Evolutionary conservation across 345 rosid genomes (phyloP).

Genomic region (Clarkia xantiana): DNA sequence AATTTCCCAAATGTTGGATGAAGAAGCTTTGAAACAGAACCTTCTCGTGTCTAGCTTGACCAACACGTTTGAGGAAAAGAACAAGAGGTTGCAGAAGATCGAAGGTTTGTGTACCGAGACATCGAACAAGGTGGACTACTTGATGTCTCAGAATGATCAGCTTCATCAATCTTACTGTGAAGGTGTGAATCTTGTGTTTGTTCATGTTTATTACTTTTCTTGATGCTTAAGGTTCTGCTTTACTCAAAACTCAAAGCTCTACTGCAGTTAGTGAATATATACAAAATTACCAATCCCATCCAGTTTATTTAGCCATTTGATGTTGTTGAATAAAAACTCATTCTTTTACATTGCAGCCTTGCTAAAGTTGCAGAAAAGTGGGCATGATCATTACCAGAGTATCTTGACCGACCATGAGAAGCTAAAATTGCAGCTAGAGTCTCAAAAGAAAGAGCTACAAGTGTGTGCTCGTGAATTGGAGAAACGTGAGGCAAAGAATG

Average conservation of each 20-base stretch:
- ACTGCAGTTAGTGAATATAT: too few species aligned
- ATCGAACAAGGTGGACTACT: constrained; percentile 21
- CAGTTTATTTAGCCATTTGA: too few species aligned
- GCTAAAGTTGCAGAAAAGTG: neutral
- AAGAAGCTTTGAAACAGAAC: constrained; percentile 75
- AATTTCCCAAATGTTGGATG: constrained; percentile 60
- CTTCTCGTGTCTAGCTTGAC: constrained; percentile 50
- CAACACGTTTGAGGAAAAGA: constrained; percentile 35
- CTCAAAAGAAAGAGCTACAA: too few species aligned
- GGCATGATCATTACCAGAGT: neutral
- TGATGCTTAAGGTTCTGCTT: too few species aligned
- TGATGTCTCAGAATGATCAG: constrained; percentile 65
- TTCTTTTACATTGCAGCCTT: neutral
- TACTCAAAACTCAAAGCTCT: too few species aligned
- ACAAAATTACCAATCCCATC: too few species aligned
- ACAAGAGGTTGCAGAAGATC: constrained; percentile 33
- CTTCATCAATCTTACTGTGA: constrained; percentile 61
- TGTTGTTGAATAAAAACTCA: constrained; percentile 1
- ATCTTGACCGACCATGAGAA: neutral
- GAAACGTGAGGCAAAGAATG: too few species aligned
- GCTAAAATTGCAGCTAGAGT: too few species aligned
- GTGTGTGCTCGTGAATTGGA: too few species aligned
- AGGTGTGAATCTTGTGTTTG: constrained; percentile 26
- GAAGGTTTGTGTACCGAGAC: constrained; percentile 43
- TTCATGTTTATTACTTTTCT: too few species aligned